phyloP scores from a whole-genome alignment of 2,329 filamentous ascomycete genomes.

The Rhynchosporium agropyri region DNA sequence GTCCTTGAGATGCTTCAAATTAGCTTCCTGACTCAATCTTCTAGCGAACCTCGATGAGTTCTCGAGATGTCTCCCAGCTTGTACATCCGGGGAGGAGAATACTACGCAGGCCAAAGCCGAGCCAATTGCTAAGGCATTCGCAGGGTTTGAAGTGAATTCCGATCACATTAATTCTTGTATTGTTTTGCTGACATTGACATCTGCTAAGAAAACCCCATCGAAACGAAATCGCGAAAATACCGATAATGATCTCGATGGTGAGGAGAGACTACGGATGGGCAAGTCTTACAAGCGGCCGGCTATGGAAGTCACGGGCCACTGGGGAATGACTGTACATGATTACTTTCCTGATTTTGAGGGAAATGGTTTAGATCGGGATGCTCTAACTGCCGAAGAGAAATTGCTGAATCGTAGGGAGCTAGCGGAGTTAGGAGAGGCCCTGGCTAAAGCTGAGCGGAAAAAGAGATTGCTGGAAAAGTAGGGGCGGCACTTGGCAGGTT shows the following conservation, averaged over 20 bases:
- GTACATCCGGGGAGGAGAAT: slow-evolving; percentile 22
- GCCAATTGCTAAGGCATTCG: slow-evolving; percentile 18
- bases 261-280: slow-evolving; percentile 28
- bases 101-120: slow-evolving; percentile 9
- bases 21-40: not conserved
- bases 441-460: slow-evolving; percentile 16
- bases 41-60: not conserved
- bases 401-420: slow-evolving; percentile 22
- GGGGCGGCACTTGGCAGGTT: not conserved
- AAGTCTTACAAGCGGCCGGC: slow-evolving; percentile 14
- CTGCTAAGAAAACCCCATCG: slow-evolving; percentile 2
- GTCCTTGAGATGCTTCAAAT: not conserved
- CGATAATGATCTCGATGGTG: slow-evolving; percentile 32
- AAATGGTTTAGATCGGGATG: slow-evolving; percentile 3
- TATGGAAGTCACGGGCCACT: slow-evolving; percentile 22
- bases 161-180: not conserved
- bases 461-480: slow-evolving; percentile 15
- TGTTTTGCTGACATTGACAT: not conserved
- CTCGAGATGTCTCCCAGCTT: not conserved
- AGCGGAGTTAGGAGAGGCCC: slow-evolving; percentile 22
- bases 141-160: slow-evolving; percentile 15
- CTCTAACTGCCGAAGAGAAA: slow-evolving; percentile 19
- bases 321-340: slow-evolving; percentile 26
- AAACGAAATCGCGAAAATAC: slow-evolving; percentile 23
- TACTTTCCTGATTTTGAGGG: slow-evolving; percentile 25